Conservation (phyloP, 129 eudicot species). For the Ambrosia trifida region DNA sequence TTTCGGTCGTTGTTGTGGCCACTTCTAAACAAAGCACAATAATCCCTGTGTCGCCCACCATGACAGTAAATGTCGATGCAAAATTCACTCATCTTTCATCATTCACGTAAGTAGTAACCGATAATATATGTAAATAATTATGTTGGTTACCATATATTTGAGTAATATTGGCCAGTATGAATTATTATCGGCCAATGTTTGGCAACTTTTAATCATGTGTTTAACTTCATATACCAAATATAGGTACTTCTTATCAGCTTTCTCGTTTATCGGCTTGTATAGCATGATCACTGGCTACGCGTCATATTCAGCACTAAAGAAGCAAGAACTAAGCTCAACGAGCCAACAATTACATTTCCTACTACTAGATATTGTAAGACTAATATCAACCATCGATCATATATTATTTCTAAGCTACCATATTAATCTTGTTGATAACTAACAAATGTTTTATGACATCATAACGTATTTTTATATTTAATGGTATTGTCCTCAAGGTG, state of each 20-base stretch:
- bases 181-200: background rate
- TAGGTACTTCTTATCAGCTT: constrained; percentile 66
- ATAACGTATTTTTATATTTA: too few relatives aligned
- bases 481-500: too few relatives aligned
- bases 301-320: constrained; percentile 38
- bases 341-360: constrained; percentile 34
- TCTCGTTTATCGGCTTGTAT: constrained; percentile 54
- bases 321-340: constrained; percentile 26
- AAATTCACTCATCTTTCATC: constrained; percentile 19
- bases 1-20: constrained; percentile 14
- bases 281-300: constrained; percentile 47
- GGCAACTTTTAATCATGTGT: too few relatives aligned
- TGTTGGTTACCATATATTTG: background rate
- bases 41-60: constrained; percentile 12
- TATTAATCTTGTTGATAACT: too few relatives aligned
- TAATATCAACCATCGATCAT: background rate
- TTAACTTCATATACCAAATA: too few relatives aligned
- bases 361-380: constrained; percentile 58
- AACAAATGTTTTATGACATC: background rate
- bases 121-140: too few relatives aligned
- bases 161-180: background rate
- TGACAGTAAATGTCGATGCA: constrained; percentile 1
- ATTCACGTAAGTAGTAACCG: constrained; percentile 17
- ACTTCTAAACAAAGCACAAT: constrained; percentile 14
- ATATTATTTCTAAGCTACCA: background rate